Evolutionary conservation across 768 basidiomycete species (phyloP), one percentile per base, ranked within the genome.

Genomic region (Leucocoprinus birnbaumii): DNA sequence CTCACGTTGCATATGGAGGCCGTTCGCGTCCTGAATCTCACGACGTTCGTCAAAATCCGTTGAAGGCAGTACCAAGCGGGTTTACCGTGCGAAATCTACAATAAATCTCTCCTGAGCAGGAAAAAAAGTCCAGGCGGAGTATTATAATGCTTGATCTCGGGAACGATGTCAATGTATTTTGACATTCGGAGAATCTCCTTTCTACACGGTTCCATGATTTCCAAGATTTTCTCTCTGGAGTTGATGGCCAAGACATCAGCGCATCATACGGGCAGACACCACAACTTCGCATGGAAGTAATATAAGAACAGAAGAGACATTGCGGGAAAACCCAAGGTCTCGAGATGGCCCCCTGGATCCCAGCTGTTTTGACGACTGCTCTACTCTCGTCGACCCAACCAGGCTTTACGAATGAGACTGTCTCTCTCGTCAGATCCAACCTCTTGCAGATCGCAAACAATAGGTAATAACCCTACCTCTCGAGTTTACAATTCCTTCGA

Each of bases 361-460:
- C 44, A 18, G n/a, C 35, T 25, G 8, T 25, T 25, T 34, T 46
- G 56, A 34, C 51, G 1, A 21, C 57, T n/a, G 48, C 46, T 19
- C 18, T 53, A 26, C 3, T 49, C 46, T 46, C 54, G 19, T 21
- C 52, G n/a, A 22, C 56, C 42, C 62, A 58, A n/a, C 47, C 34
- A 21, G 64, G 67, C 6, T 59, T 73, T 47, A 54, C 60, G 34
- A 60, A 62, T 38, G 60, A 45, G 3, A 66, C 63, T 16, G 57
- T 70, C 19, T 45, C 57, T 11, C 24, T 24, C 4, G 56, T 55
- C n/a, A 38, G 43, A 16, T 14, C 50, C 10, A 64, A 66, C 35
- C 53, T 72, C 40, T 50, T 71, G 25, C 44, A 66, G 48, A 61
- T 59, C 43, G 67, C 67, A 14, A 61, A 64, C 18, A 63, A 62